A percentile compares a stretch with the other conserved stretches of the same genome.
Conservation (phyloP, 2,329 filamentous ascomycete species). For the Arthrinium puccinioides region DNA sequence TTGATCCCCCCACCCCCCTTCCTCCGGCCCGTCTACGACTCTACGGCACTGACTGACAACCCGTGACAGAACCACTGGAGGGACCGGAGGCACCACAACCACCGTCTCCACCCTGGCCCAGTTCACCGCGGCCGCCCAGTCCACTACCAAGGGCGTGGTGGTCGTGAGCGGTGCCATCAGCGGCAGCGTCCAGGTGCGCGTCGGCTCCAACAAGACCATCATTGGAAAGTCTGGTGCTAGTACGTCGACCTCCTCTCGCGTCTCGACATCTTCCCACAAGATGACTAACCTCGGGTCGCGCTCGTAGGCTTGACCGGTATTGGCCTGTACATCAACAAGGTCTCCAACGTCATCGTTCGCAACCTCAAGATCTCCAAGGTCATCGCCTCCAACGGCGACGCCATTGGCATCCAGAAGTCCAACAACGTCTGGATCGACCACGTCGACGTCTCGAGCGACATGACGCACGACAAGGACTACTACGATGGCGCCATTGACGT, state of each 20-base stretch:
- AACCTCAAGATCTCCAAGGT: conserved; percentile 55
- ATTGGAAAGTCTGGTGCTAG: conserved; percentile 32
- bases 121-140: conserved; percentile 40
- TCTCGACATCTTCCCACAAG: neutral
- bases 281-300: neutral
- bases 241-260: conserved; percentile 10
- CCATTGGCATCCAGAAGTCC: conserved; percentile 49
- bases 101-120: conserved; percentile 44
- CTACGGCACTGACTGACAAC: neutral
- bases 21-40: too few species aligned
- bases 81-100: conserved; percentile 44
- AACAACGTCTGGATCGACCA: conserved; percentile 63
- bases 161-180: conserved; percentile 37
- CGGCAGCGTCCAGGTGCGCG: conserved; percentile 31
- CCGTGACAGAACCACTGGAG: conserved; percentile 39
- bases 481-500: conserved; percentile 61
- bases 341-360: conserved; percentile 53
- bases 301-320: conserved; percentile 30
- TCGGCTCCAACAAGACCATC: conserved; percentile 44
- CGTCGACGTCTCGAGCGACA: conserved; percentile 55
- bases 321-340: conserved; percentile 44
- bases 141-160: conserved; percentile 36
- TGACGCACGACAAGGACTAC: conserved; percentile 57
- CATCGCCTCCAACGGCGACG: conserved; percentile 48
- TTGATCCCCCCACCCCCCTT: too few species aligned